Evolutionary conservation across 306 rosid genomes (phyloP).

Genomic region (Dryas octopetala): DNA sequence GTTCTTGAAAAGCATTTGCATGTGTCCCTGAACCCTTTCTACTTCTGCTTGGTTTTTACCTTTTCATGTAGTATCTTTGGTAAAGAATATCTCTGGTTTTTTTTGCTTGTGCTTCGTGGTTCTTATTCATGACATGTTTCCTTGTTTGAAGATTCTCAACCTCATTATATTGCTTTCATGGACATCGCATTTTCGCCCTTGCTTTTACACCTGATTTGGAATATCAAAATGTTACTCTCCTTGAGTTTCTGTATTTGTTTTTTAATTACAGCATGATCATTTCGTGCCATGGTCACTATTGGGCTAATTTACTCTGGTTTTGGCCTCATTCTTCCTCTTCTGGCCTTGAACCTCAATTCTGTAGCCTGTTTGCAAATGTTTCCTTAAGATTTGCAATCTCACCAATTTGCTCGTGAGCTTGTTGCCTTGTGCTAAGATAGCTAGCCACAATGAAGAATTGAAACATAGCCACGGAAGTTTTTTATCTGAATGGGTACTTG

Average conservation of each 20-base stretch:
- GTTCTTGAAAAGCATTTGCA: not conserved
- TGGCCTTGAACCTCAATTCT: not conserved
- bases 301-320: not conserved
- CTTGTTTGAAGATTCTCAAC: not conserved
- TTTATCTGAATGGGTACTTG: not conserved
- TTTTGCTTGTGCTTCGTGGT: not conserved
- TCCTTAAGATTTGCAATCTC: not conserved
- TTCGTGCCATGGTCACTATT: too few species aligned
- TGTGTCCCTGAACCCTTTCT: not conserved
- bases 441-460: too few species aligned
- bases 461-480: not conserved
- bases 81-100: not conserved
- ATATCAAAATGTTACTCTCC: not conserved
- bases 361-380: not conserved
- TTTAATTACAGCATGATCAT: not conserved
- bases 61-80: not conserved
- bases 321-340: not conserved
- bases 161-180: not conserved
- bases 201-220: not conserved
- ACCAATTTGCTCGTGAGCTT: not conserved
- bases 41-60: not conserved
- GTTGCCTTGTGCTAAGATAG: not conserved
- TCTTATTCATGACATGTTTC: not conserved
- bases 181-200: not conserved
- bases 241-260: not conserved